A percentile compares a stretch with the other conserved stretches of the same genome.
phyloP scores from a whole-genome alignment of 768 basidiomycete genomes.

The Leccinum sublutescens region DNA sequence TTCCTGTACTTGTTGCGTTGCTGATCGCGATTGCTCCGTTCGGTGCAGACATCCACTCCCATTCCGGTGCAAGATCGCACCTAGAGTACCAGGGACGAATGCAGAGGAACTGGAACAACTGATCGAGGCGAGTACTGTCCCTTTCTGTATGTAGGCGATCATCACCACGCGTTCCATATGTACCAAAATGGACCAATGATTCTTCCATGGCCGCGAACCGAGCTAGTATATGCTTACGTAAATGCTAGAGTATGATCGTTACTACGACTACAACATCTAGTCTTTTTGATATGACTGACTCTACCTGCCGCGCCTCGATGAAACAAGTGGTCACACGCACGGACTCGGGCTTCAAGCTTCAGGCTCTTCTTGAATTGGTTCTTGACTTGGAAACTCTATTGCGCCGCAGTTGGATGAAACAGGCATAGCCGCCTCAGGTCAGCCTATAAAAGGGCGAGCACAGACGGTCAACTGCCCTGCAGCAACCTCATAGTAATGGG shows the following conservation, averaged over 20 bases:
- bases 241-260: not conserved
- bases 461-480: too few relatives aligned
- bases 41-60: conserved; percentile 16
- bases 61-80: conserved; percentile 14
- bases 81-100: conserved; percentile 10
- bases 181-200: not conserved
- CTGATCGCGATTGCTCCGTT: not conserved
- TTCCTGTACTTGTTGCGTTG: not conserved
- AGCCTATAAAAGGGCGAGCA: too few relatives aligned
- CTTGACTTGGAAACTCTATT: too few relatives aligned
- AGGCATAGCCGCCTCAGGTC: too few relatives aligned
- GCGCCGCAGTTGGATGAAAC: too few relatives aligned
- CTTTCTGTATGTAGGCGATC: not conserved
- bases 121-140: conserved; percentile 12
- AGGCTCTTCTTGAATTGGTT: too few relatives aligned
- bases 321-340: not conserved
- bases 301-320: not conserved
- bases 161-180: not conserved
- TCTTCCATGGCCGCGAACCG: not conserved
- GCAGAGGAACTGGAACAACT: conserved; percentile 11
- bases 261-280: not conserved
- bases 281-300: not conserved
- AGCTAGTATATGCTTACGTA: not conserved
- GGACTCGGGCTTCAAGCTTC: too few relatives aligned
- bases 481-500: too few relatives aligned